Percentiles rank a stretch among this genome's conserved stretches.
phyloP scores from a whole-genome alignment of 2,329 filamentous ascomycete genomes.

The Lachnellula subtilissima region DNA sequence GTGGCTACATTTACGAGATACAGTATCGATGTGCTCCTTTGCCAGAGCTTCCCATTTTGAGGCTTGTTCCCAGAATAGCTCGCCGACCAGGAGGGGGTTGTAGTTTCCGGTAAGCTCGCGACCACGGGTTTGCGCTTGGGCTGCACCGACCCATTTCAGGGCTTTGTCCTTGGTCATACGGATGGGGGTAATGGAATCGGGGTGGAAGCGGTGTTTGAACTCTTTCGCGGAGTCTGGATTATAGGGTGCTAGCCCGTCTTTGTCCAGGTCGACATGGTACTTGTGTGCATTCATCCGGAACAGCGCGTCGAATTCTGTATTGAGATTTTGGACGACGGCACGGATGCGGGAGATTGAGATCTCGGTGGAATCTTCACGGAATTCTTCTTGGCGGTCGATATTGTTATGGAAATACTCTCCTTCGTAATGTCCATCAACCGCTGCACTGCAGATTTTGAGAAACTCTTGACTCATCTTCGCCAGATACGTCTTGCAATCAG shows the following conservation, averaged over 20 bases:
- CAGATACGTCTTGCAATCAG: conserved; percentile 5
- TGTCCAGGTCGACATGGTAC: conserved; percentile 2
- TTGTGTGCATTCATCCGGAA: conserved; percentile 2
- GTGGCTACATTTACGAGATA: conserved; percentile 33
- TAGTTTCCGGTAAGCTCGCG: conserved; percentile 57
- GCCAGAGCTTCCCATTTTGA: conserved; percentile 45
- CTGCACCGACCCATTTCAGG: conserved; percentile 36
- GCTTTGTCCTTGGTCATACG: conserved; percentile 34
- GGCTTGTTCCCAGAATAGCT: conserved; percentile 57
- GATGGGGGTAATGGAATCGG: too few relatives aligned
- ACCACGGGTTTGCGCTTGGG: conserved; percentile 41
- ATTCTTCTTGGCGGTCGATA: neutral
- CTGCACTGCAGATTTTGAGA: conserved; percentile 5
- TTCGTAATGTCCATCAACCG: conserved; percentile 12
- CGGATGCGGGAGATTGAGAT: conserved; percentile 2
- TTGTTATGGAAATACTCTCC: conserved; percentile 6
- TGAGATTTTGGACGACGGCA: conserved; percentile 6
- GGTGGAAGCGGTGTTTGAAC: too few relatives aligned
- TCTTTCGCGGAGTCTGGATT: too few relatives aligned
- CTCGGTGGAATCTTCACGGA: neutral
- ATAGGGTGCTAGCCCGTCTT: too few relatives aligned
- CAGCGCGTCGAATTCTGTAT: conserved; percentile 3
- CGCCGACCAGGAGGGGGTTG: conserved; percentile 52
- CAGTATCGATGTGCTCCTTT: conserved; percentile 31
- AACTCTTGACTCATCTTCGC: conserved; percentile 1